phyloP scores from a whole-genome alignment of 192 early-diverging fungal species.

The Backusella luteola region DNA sequence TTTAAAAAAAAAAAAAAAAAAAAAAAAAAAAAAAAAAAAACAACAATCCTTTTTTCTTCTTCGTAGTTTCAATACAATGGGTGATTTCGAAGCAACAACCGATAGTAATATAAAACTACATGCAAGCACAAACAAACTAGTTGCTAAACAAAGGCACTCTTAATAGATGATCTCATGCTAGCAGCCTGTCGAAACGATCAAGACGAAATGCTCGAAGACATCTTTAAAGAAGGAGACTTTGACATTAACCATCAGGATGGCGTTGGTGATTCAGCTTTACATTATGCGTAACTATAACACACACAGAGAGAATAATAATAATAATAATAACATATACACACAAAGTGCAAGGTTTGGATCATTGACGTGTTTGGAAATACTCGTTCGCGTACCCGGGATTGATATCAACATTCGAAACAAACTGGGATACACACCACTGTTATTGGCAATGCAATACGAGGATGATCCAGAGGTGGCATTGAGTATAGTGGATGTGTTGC shows the following conservation, averaged over 20 bases:
- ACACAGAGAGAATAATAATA: background rate
- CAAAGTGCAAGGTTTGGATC: constrained; percentile 52
- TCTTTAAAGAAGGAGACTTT: constrained; percentile 48
- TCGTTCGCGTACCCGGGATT: constrained; percentile 50
- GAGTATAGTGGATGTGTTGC: constrained; percentile 57
- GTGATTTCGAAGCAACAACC: background rate
- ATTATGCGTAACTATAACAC: constrained; percentile 53
- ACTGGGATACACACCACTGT: constrained; percentile 62
- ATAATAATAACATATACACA: background rate
- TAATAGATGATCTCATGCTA: constrained; percentile 59
- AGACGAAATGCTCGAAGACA: constrained; percentile 58
- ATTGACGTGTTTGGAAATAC: constrained; percentile 56
- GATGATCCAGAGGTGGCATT: constrained; percentile 53
- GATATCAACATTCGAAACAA: constrained; percentile 54
- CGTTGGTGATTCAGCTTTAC: constrained; percentile 65
- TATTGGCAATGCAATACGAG: constrained; percentile 59
- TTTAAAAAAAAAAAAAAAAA: too few species aligned
- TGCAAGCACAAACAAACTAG: background rate
- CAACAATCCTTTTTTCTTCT: background rate
- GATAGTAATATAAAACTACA: background rate
- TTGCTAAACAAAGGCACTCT: too few species aligned
- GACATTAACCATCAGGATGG: constrained; percentile 63
- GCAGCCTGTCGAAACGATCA: constrained; percentile 73
- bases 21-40: too few species aligned
- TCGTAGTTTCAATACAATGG: background rate